Percentiles rank a stretch among this genome's conserved stretches.
These are phyloP conservation scores for Tieghemiomyces parasiticus DNA, from an alignment of 192 early-diverging fungal genomes.

Conservation along the genomic window DNA sequence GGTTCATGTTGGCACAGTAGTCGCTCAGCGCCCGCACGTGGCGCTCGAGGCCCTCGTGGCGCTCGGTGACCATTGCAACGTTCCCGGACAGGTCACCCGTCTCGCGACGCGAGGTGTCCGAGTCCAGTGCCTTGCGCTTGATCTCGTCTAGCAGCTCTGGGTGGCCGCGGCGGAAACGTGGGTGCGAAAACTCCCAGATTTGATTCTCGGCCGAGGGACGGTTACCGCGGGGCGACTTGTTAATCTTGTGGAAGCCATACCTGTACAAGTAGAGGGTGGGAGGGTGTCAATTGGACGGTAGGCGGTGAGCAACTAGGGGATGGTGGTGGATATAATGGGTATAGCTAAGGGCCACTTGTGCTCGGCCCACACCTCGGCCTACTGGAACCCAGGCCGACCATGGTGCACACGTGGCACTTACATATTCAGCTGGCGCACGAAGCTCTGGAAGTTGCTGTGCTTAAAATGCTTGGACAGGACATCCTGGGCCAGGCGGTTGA, in stretches of 20 bases:
- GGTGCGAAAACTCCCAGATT: conserved; percentile 82
- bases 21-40: conserved; percentile 60
- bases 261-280: too few relatives aligned
- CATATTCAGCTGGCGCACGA: conserved; percentile 81
- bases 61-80: conserved; percentile 59
- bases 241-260: conserved; percentile 87
- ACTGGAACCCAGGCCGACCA: too few relatives aligned
- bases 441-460: conserved; percentile 83
- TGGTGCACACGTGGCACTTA: too few relatives aligned
- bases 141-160: conserved; percentile 77
- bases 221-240: conserved; percentile 75
- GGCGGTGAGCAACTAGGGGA: too few relatives aligned
- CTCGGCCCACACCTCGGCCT: too few relatives aligned
- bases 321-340: too few relatives aligned
- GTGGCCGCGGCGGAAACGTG: conserved; percentile 60
- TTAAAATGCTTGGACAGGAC: conserved; percentile 88
- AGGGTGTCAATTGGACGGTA: too few relatives aligned
- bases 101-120: conserved; percentile 53
- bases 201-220: conserved; percentile 77
- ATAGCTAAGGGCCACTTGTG: too few relatives aligned
- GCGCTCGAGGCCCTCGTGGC: conserved; percentile 58
- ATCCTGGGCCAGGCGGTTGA: conserved; percentile 78
- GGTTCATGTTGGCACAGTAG: conserved; percentile 49
- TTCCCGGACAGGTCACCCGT: conserved; percentile 61
- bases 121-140: conserved; percentile 81